Conservation (phyloP, 2,329 filamentous ascomycete genomes). For the Penicillium brasilianum region DNA sequence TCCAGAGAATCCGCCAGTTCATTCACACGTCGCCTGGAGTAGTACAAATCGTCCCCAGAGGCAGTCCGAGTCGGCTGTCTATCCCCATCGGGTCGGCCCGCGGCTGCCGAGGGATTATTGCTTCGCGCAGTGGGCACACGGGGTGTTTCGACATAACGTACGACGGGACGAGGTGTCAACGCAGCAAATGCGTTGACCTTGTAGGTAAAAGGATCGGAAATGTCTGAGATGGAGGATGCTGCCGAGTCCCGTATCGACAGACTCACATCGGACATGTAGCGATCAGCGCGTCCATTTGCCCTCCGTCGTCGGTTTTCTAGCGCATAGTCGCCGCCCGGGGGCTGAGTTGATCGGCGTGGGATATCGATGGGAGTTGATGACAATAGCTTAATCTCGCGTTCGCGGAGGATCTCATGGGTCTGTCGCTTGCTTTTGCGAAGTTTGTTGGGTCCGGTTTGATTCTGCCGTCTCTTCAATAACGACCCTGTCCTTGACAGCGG, state of each 20-base stretch:
- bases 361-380: conserved; percentile 69
- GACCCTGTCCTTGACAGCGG: conserved; percentile 54
- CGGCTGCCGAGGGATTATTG: conserved; percentile 52
- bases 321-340: conserved; percentile 58
- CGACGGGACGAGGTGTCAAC: conserved; percentile 82
- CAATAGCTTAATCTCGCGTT: conserved; percentile 89
- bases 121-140: conserved; percentile 57
- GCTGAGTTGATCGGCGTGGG: conserved; percentile 60
- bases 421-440: conserved; percentile 75
- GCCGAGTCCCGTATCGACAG: conserved; percentile 75
- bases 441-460: conserved; percentile 61
- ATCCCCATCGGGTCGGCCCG: conserved; percentile 53
- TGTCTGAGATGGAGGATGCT: conserved; percentile 75
- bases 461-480: conserved; percentile 61
- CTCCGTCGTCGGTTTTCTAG: conserved; percentile 63
- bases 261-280: conserved; percentile 73
- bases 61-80: conserved; percentile 60
- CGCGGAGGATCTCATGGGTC: conserved; percentile 75
- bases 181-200: conserved; percentile 79
- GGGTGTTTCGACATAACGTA: conserved; percentile 73
- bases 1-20: conserved; percentile 82
- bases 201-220: conserved; percentile 76
- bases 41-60: conserved; percentile 62
- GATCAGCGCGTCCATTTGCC: conserved; percentile 62
- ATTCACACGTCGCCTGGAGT: conserved; percentile 66